Evolutionary conservation across 1,284 basidiomycete genomes (phyloP), one percentile per base, ranked within the genome.

Genomic region (Stereum hirsutum): DNA sequence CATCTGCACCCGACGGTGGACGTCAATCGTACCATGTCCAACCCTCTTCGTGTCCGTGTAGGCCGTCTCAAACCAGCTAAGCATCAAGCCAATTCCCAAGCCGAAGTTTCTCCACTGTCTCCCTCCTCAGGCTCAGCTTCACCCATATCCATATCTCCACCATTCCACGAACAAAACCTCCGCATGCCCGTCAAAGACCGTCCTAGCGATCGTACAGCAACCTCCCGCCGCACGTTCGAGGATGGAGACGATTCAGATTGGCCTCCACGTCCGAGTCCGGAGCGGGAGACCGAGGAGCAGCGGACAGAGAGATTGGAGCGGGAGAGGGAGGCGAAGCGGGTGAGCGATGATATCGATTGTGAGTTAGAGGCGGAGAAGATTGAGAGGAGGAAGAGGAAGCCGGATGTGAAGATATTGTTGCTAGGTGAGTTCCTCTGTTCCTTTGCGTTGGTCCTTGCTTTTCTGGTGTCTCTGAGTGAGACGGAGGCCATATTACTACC

Each of bases 321-420:
- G 35, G 75, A 78, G 54, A 62, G 60, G 15, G 69, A 75, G 51
- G 77, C 76, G 14, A 73, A 72, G 53, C 61, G 63, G 35, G 58
- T 69, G 21, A 78, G 70, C 54, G 74, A 78, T 46, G 60, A 58
- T 8, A 81, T 81, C 52, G 76, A 81, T 55, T 62, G 59, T 26
- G 63, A 60, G 28, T 55, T 81, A 15, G 65, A 66, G 44, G 50
- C 50, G 8, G 76, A 78, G 47, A 64, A 64, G 23, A 43, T 56
- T 28, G 66, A 70, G 40, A 56, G 58, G 42, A 59, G 57, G 49
- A 70, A 64, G 48, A 61, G 59, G 44, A 58, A 57, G 11, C 49
- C 55, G 28, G 60, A 65, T 17, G 65, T 68, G 15, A 76, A 72
- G 55, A 66, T 79, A 19, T 58, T 81, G 23, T 57, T 81, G 37